These are phyloP conservation scores for Fonsecaea pugnacius DNA, from an alignment of 2,329 filamentous ascomycete species.

Conservation along the genomic window DNA sequence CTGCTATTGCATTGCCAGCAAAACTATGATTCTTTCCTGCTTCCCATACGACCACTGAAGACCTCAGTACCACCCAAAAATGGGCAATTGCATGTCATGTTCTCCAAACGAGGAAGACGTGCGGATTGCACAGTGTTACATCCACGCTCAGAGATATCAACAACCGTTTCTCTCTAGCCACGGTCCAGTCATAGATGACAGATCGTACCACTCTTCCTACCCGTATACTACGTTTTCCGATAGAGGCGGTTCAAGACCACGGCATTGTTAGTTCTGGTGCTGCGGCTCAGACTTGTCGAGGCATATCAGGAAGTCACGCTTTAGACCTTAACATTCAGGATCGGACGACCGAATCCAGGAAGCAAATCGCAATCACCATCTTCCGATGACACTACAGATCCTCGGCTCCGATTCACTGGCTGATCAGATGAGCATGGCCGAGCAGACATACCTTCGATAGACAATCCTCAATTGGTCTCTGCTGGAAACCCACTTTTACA, in stretches of 20 bases:
- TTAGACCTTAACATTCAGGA: background rate
- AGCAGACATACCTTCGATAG: background rate
- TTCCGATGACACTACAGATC: background rate
- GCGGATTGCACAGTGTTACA: constrained; percentile 10
- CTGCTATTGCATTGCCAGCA: background rate
- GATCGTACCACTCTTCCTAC: background rate
- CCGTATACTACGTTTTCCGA: background rate
- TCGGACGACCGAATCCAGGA: background rate
- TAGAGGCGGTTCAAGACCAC: background rate
- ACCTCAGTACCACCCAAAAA: background rate
- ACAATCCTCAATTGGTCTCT: background rate
- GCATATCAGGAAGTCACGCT: background rate
- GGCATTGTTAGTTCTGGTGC: background rate
- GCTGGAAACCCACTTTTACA: background rate
- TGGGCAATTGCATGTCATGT: constrained; percentile 15
- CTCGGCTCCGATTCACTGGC: background rate
- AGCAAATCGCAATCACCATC: background rate
- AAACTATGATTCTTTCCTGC: background rate
- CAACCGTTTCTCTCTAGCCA: constrained; percentile 4
- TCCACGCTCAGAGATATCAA: constrained; percentile 16
- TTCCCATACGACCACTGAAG: background rate
- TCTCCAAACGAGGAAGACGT: constrained; percentile 13
- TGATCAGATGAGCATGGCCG: background rate
- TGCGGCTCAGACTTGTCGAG: background rate
- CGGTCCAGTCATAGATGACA: background rate